Percentiles rank a stretch among this genome's conserved stretches.
Evolutionary conservation across 345 rosid species (phyloP).

Genomic region (Brassica nigra): DNA sequence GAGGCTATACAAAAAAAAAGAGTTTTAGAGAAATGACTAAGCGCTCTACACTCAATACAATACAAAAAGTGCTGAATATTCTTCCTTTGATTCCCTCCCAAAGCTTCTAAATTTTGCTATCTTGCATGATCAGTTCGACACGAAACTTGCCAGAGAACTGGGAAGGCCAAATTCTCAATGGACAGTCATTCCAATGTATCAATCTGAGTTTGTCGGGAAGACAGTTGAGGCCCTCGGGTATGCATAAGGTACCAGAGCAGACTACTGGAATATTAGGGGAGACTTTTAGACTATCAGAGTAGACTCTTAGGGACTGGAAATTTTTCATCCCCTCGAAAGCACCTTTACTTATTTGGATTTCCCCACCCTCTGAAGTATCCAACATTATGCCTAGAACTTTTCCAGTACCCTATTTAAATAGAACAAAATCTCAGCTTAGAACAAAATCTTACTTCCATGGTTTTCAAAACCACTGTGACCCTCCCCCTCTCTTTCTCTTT

Average conservation of each 20-base stretch:
- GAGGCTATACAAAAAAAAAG: neutral
- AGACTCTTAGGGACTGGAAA: neutral
- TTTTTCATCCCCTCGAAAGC: neutral
- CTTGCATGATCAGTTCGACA: constrained; percentile 2
- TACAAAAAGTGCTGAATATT: neutral
- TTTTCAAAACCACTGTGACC: too few relatives aligned
- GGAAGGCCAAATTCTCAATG: constrained; percentile 13
- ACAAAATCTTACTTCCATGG: too few relatives aligned
- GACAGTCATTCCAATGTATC: neutral
- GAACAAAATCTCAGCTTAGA: neutral
- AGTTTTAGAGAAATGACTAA: neutral
- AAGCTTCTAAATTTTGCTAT: constrained; percentile 23
- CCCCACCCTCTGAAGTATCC: neutral
- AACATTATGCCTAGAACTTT: neutral
- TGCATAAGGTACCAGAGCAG: neutral
- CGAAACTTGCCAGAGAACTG: constrained; percentile 12
- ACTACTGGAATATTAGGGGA: neutral
- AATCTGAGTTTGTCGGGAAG: neutral
- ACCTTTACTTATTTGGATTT: neutral
- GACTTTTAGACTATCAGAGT: too few relatives aligned
- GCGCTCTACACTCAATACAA: neutral
- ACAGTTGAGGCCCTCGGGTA: neutral
- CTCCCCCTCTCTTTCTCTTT: too few relatives aligned
- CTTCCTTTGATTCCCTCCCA: constrained; percentile 32
- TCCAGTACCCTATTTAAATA: neutral